These are phyloP conservation scores for Fusarium pseudocircinatum DNA, from an alignment of 2,329 filamentous ascomycete genomes.

Conservation along the genomic window DNA sequence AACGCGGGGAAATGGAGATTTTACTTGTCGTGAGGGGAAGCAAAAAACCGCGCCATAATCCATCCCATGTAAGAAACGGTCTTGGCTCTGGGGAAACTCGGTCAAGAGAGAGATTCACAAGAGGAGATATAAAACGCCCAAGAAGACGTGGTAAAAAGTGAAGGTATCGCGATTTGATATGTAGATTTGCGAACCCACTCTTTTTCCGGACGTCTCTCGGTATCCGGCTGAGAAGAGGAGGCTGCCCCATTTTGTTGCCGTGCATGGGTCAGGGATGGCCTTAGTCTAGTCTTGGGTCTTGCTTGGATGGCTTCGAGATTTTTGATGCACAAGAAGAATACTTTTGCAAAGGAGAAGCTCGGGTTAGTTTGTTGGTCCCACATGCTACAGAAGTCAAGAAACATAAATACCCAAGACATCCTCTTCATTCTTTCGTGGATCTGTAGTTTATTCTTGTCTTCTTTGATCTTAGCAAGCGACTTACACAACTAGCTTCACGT, in stretches of 20 bases:
- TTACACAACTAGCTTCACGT: neutral
- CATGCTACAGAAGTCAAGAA: constrained; percentile 14
- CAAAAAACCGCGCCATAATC: constrained; percentile 35
- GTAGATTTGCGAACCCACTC: constrained; percentile 26
- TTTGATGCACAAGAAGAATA: neutral
- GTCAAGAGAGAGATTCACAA: neutral
- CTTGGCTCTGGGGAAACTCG: constrained; percentile 26
- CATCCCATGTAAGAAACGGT: constrained; percentile 30
- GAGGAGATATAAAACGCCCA: constrained; percentile 22
- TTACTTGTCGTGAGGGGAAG: constrained; percentile 24
- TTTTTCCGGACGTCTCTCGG: constrained; percentile 42
- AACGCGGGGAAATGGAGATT: constrained; percentile 44
- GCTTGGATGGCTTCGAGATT: constrained; percentile 21
- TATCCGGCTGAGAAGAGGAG: constrained; percentile 16
- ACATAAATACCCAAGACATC: constrained; percentile 40
- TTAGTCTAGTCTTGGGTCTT: neutral
- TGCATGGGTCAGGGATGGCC: neutral
- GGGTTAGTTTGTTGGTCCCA: constrained; percentile 26
- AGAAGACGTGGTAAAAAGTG: constrained; percentile 27
- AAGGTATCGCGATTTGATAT: constrained; percentile 19
- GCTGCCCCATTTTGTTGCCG: neutral
- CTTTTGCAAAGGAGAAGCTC: constrained; percentile 6
- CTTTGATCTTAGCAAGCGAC: constrained; percentile 7
- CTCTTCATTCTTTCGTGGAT: neutral
- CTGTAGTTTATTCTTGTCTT: neutral